Percentiles rank a stretch among this genome's conserved stretches.
phyloP scores from a whole-genome alignment of 2,329 filamentous ascomycete genomes.

The Aspergillus melleus region DNA sequence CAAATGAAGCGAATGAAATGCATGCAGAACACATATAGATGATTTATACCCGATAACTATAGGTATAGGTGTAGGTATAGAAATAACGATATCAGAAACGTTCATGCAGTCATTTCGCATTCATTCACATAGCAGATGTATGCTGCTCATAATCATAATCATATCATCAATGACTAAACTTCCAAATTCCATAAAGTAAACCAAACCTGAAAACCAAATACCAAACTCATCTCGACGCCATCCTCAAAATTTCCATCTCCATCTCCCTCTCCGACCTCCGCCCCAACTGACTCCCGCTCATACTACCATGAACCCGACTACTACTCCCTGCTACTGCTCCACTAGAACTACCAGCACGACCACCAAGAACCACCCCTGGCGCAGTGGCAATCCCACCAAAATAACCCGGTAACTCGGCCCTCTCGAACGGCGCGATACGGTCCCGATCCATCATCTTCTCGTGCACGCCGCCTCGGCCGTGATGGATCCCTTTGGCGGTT shows the following conservation, averaged over 20 bases:
- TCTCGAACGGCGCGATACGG: slow-evolving; percentile 2
- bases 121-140: neutral
- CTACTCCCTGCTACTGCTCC: neutral
- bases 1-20: slow-evolving; percentile 54
- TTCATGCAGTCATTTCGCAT: neutral
- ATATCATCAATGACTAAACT: neutral
- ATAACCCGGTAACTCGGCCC: slow-evolving; percentile 18
- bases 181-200: neutral
- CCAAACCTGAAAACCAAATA: neutral
- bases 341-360: neutral
- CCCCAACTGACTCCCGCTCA: neutral
- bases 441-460: slow-evolving; percentile 30
- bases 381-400: neutral
- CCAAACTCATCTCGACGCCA: neutral
- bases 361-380: neutral
- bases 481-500: slow-evolving; percentile 19
- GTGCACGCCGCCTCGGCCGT: slow-evolving; percentile 20
- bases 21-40: neutral
- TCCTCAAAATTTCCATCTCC: slow-evolving; percentile 7
- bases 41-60: neutral
- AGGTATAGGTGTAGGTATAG: neutral
- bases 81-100: neutral
- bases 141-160: neutral
- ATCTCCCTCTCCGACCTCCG: neutral
- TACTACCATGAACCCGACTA: neutral